These are phyloP conservation scores for Ceratobasidium sp. DNA, from an alignment of 1,284 basidiomycete genomes.

Conservation along the genomic window DNA sequence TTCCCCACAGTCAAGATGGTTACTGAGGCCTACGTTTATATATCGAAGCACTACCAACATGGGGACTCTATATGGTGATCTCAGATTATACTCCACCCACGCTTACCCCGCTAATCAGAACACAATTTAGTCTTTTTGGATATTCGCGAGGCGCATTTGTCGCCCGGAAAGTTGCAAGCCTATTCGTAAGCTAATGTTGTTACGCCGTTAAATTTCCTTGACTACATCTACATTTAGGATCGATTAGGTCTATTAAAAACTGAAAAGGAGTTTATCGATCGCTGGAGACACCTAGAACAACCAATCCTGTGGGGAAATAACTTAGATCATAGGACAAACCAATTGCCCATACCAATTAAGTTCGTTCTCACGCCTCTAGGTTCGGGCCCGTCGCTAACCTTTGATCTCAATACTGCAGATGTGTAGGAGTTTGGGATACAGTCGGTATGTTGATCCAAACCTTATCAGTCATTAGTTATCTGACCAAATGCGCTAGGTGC, in stretches of 20 bases:
- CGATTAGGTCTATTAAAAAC: slow-evolving; percentile 29
- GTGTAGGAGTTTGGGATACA: slow-evolving; percentile 31
- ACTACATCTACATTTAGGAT: slow-evolving; percentile 25
- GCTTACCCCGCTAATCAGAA: not conserved
- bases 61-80: slow-evolving; percentile 1
- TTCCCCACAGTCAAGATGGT: slow-evolving; percentile 16
- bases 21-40: not conserved
- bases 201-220: not conserved
- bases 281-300: slow-evolving; percentile 25
- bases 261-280: slow-evolving; percentile 14
- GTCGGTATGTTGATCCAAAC: slow-evolving; percentile 6
- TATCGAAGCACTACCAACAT: not conserved
- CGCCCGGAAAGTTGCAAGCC: slow-evolving; percentile 40
- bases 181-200: slow-evolving; percentile 22
- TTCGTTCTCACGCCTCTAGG: not conserved
- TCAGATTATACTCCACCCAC: not conserved
- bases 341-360: slow-evolving; percentile 21
- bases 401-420: not conserved
- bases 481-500: not conserved
- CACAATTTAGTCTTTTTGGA: not conserved
- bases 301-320: slow-evolving; percentile 23
- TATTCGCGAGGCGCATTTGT: slow-evolving; percentile 42
- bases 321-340: not conserved
- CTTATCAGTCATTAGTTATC: not conserved
- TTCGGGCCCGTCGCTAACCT: not conserved